Conservation (phyloP, 768 basidiomycete genomes). For the Xerocomus potaroensis region DNA sequence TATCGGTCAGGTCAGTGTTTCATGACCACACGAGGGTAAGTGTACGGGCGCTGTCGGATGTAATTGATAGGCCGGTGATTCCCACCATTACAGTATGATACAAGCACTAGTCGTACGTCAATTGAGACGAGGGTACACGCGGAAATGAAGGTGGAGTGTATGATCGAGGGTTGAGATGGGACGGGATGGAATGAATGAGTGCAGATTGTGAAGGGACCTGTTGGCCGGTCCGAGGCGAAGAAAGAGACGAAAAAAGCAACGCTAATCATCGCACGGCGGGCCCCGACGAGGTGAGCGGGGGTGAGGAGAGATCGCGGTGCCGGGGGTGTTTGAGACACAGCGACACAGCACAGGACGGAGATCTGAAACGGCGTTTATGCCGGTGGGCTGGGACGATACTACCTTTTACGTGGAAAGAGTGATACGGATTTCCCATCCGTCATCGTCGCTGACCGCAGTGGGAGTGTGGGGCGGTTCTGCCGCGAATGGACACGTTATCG, state of each 20-base stretch:
- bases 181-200: too few species aligned
- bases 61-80: conserved; percentile 6
- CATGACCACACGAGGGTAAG: conserved; percentile 17
- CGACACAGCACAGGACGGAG: conserved; percentile 1
- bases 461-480: conserved; percentile 1
- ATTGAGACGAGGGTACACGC: conserved; percentile 4
- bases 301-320: conserved; percentile 4
- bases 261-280: conserved; percentile 10
- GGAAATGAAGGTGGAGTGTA: conserved; percentile 20
- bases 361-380: conserved; percentile 24
- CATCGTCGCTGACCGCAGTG: neutral
- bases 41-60: conserved; percentile 4
- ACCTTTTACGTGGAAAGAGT: too few species aligned
- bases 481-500: conserved; percentile 7
- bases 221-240: too few species aligned
- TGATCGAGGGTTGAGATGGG: conserved; percentile 19
- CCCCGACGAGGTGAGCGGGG: too few species aligned
- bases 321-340: too few species aligned
- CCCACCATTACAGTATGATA: conserved; percentile 2
- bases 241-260: conserved; percentile 14
- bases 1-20: conserved; percentile 10
- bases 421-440: neutral
- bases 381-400: neutral
- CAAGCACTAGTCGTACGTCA: too few species aligned
- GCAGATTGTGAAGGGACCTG: too few species aligned